Base-by-base conservation (phyloP, 2,329 filamentous ascomycete species). In the Paramyrothecium roridum region DNA sequence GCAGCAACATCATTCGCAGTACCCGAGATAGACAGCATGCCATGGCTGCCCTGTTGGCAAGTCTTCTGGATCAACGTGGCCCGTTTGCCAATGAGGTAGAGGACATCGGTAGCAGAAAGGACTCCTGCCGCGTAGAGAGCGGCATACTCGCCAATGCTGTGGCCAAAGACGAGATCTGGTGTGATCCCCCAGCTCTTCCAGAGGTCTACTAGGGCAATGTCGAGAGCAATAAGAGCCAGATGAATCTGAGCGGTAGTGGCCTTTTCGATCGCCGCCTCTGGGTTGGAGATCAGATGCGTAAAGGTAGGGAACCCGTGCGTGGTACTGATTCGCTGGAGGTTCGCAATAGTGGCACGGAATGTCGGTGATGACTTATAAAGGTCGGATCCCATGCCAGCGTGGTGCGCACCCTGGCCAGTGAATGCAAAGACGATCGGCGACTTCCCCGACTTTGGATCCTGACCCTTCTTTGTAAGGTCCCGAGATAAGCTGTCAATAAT, bases 111-210 rank as follows among this genome's bases (percentile, higher is more conserved):
- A 17, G 78, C 80, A 1, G 83, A 85, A 17, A 88, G 71, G n/a
- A 88, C 83, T 22, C 84, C 85, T 48, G 85, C 82, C 12, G 82
- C 77, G 54, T 83, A 73, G 0, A 88, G 75, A 22, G 85, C 85
- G 23, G 84, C 83, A 62, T 86, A 87, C 64, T 87, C 84, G 52
- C 84, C 84, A 22, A 87, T 72, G 60, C 83, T 86, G 57, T 80
- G 78, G 4, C 79, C 79, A 3, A 80, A 59, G 3, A 80, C 76
- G 1, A 69, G 76, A 37, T 74, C 70, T 8, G 78, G 77, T 8
- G 58, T 60, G 16, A 81, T 58, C 1, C 72, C 73, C 57, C 71
- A 69, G 0, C 66, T 69, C 0, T 57, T 59, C 77, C 76, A 81
- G 0, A 74, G 63, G 19, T 66, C 65, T 7, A 70, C 70, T 3